Base-by-base conservation (phyloP, 176 grass and related monocot genomes). In the Ananas comosus region DNA sequence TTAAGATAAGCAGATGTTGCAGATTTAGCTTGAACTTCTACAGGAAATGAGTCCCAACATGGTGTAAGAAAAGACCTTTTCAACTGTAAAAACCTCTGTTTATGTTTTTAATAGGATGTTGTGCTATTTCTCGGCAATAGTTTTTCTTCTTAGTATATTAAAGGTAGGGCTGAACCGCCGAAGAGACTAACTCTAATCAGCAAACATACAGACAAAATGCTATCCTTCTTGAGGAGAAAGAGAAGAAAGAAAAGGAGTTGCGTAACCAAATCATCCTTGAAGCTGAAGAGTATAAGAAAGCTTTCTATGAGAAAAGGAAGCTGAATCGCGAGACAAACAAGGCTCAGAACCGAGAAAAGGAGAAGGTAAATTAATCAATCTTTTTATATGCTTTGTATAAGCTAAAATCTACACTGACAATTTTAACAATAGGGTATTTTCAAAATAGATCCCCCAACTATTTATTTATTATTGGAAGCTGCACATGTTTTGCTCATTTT, bases 161-260 rank as follows among this genome's bases (percentile, higher is more conserved):
- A 64, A 64, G 7, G 66, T 49, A 33, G 66, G 61, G 51, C 72
- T 1, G 22, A 23, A 23, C 22, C 1, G 22, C 22, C 70, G 65
- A 53, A 52, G 16, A 25, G 22, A 51, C 29, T 64, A 67, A 1
- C 81, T 23, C 56, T 18, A 19, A 61, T 61, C 7, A 19, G 17
- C 56, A 61, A 18, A 19, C 17, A 22, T 64, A 78, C 86, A 94
- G 90, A 33, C 80, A 94, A 82, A 94, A 94, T 84, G 72, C 80
- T 48, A 79, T 89, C 48, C 78, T 84, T 53, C 67, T 94, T 18
- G 90, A 93, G 78, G 83, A 93, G 19, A 93, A 93, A 68, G 90
- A 93, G 83, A 86, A 83, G 67, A 49, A 94, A 0, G 90, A 94
- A 59, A 86, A 94, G 83, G 86, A 89, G 64, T 68, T 71, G 74